Conservation (phyloP, 768 basidiomycete species). For the Phanerochaete sordida region DNA sequence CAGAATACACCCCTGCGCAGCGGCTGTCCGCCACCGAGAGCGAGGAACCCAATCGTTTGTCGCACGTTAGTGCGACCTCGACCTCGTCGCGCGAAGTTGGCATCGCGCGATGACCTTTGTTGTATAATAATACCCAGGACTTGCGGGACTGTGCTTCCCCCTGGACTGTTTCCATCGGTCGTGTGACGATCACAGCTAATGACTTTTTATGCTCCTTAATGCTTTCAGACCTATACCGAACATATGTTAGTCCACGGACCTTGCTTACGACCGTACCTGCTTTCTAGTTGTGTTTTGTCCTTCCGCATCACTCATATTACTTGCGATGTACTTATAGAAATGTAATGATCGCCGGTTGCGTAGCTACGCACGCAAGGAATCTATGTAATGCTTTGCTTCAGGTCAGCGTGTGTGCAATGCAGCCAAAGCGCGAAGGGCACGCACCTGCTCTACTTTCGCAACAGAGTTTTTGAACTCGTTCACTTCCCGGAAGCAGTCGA, state of each 20-base stretch:
- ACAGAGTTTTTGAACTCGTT: constrained; percentile 67
- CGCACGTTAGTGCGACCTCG: constrained; percentile 28
- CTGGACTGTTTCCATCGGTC: not conserved
- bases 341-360: not conserved
- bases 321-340: not conserved
- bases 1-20: constrained; percentile 16
- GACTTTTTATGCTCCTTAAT: not conserved
- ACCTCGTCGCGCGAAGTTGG: constrained; percentile 3
- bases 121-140: not conserved
- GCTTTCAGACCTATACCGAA: not conserved
- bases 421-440: constrained; percentile 5
- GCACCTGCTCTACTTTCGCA: constrained; percentile 63
- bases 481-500: constrained; percentile 78
- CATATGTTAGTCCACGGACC: not conserved
- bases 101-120: not conserved
- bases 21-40: constrained; percentile 11
- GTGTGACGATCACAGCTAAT: not conserved
- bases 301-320: not conserved
- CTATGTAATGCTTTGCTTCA: constrained; percentile 70
- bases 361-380: constrained; percentile 36
- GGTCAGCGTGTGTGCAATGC: constrained; percentile 25
- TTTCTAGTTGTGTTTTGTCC: not conserved
- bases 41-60: constrained; percentile 23
- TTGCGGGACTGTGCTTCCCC: not conserved
- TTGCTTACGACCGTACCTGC: not conserved